phyloP scores from a whole-genome alignment of 2,329 filamentous ascomycete species.

The Pseudogymnoascus sp. region DNA sequence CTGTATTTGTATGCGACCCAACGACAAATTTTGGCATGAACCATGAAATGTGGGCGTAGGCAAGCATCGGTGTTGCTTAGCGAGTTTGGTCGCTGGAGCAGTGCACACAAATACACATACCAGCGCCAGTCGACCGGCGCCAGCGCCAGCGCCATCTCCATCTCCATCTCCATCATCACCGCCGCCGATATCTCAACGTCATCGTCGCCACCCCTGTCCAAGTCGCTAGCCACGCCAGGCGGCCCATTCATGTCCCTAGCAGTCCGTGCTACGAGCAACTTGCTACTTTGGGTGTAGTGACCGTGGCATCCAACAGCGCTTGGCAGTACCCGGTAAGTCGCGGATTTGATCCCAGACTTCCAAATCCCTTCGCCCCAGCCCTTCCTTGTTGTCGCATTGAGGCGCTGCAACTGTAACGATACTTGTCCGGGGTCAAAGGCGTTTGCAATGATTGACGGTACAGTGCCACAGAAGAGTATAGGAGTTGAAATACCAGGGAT shows the following conservation, averaged over 20 bases:
- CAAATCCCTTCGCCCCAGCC: not conserved
- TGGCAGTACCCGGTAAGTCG: not conserved
- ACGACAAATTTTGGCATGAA: not conserved
- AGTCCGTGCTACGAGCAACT: not conserved
- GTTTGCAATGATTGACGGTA: not conserved
- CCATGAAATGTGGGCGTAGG: not conserved
- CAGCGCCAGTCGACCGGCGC: not conserved
- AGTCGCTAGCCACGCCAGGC: not conserved
- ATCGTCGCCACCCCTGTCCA: not conserved
- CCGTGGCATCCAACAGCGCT: not conserved
- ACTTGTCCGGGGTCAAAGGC: not conserved
- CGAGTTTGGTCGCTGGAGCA: not conserved
- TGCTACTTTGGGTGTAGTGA: not conserved
- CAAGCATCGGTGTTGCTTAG: not conserved
- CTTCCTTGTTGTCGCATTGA: not conserved
- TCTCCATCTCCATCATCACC: not conserved
- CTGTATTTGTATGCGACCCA: not conserved
- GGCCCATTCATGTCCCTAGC: not conserved
- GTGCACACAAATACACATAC: not conserved
- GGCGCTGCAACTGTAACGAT: not conserved
- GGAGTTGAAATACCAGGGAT: not conserved
- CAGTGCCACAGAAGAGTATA: not conserved
- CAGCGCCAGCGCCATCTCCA: not conserved
- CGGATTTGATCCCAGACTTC: not conserved
- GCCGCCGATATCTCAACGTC: not conserved